Percentiles rank a stretch among this genome's conserved stretches.
phyloP scores from a whole-genome alignment of 495 filamentous ascomycete species.

The Tuber magnatum region DNA sequence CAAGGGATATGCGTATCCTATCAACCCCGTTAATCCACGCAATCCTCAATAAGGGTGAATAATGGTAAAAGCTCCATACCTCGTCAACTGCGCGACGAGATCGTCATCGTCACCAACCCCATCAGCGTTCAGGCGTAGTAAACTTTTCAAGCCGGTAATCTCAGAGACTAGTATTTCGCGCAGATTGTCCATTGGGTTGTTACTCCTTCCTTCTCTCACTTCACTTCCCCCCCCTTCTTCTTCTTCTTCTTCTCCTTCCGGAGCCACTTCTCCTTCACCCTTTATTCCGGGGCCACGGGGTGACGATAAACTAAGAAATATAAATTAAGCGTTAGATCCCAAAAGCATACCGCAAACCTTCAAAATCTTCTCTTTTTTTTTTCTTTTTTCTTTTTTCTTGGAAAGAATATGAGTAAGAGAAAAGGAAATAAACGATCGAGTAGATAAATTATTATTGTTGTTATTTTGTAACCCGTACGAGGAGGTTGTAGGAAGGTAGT shows the following conservation, averaged over 20 bases:
- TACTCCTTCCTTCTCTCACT: background rate
- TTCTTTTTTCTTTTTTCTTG: too few relatives aligned
- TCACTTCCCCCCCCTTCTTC: too few relatives aligned
- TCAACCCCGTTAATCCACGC: background rate
- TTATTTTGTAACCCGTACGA: background rate
- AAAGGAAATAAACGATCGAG: background rate
- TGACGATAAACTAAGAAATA: background rate
- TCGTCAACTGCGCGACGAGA: constrained; percentile 30
- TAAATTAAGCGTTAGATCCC: background rate
- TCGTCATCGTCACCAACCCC: constrained; percentile 39
- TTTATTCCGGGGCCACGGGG: background rate
- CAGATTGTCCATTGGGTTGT: constrained; percentile 23
- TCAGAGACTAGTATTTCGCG: constrained; percentile 35
- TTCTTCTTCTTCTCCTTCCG: background rate
- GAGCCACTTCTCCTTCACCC: background rate
- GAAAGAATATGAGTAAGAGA: background rate
- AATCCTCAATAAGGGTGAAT: background rate
- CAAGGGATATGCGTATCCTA: constrained; percentile 1
- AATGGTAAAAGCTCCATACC: constrained; percentile 9
- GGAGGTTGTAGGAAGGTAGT: background rate
- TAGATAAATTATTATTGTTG: background rate
- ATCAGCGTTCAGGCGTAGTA: constrained; percentile 39
- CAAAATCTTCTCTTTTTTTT: background rate
- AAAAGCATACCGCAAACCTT: background rate
- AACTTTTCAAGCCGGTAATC: constrained; percentile 36